phyloP scores from a whole-genome alignment of 257 asterid genomes.

The Ajuga chamaepitys region DNA sequence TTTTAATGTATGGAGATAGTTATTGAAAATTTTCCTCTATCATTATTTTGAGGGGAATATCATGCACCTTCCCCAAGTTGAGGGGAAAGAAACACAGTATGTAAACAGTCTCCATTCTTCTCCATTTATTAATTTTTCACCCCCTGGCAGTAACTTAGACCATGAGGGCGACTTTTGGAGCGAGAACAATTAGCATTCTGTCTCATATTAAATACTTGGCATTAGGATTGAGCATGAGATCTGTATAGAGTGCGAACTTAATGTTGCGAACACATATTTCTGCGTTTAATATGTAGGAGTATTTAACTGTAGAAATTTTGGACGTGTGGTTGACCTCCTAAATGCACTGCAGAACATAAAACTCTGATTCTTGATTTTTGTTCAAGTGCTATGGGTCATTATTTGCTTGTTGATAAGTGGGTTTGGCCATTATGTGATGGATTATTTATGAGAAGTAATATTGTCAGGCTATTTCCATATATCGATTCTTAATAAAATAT shows the following conservation, averaged over 20 bases:
- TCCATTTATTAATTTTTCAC: not conserved
- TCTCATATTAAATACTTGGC: not conserved
- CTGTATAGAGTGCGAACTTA: not conserved
- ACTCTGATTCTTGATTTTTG: not conserved
- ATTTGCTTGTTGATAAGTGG: constrained; percentile 3
- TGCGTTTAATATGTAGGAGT: not conserved
- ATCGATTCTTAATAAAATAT: too few relatives aligned
- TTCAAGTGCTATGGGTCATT: not conserved
- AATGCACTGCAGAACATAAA: not conserved
- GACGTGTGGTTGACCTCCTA: not conserved
- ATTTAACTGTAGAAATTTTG: not conserved
- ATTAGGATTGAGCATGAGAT: not conserved
- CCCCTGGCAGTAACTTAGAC: not conserved
- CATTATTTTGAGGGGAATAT: not conserved
- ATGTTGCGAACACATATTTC: not conserved
- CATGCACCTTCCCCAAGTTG: not conserved
- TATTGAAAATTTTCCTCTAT: not conserved
- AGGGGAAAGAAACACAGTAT: not conserved
- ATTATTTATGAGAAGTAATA: not conserved
- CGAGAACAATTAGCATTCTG: not conserved
- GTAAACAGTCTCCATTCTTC: not conserved
- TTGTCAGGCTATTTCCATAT: not conserved
- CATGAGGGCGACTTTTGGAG: not conserved
- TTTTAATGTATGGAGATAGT: not conserved
- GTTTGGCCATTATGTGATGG: not conserved